Evolutionary conservation across 305 asterid species (phyloP), one percentile per base, ranked within the genome.

Genomic region (Coffea humblotiana): DNA sequence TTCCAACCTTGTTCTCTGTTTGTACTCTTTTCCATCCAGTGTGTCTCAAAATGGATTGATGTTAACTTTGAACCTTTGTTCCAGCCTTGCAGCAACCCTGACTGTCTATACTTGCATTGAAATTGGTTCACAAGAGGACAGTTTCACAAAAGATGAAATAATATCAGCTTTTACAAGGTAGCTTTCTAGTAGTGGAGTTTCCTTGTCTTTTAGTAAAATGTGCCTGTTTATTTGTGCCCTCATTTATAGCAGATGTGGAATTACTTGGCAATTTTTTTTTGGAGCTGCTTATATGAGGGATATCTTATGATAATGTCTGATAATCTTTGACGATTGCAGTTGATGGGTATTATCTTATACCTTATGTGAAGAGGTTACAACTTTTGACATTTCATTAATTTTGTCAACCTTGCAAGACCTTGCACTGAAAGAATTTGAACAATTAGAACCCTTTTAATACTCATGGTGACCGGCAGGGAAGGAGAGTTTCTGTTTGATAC

Each of bases 21-120:
- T 16, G 6, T 40, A 19, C 68, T 32, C 63, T 37, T 1, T 29
- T 54, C 11, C 10, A 14, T 58, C 2, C n/a, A 27, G 48, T 51
- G 56, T 54, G 60, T 54, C 15, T 54, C 60, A 54, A 54, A 58
- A 58, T 58, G 64, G 27, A 58, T 58, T 58, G 64, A 58, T 58
- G 16, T 61, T 3, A 66, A 71, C 14, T n/a, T 16, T 48, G n/a
- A 25, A 66, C 72, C 84, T 74, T 80, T 91, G 82, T 70, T 88
- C 63, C 91, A 96, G 99, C 93, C 98, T 78, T 96, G 99, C 92
- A 89, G 86, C 92, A 96, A 96, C 77, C 97, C 94, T 43, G 99
- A 91, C 77, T 96, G 99, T 85, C 86, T 96, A 63, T 96, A 96
- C 84, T 89, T 94, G 93, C 98, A 96, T 80, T 80, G 99, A 96